Base-by-base conservation (phyloP, 176 grass and related monocot species). In the Zizania latifolia region DNA sequence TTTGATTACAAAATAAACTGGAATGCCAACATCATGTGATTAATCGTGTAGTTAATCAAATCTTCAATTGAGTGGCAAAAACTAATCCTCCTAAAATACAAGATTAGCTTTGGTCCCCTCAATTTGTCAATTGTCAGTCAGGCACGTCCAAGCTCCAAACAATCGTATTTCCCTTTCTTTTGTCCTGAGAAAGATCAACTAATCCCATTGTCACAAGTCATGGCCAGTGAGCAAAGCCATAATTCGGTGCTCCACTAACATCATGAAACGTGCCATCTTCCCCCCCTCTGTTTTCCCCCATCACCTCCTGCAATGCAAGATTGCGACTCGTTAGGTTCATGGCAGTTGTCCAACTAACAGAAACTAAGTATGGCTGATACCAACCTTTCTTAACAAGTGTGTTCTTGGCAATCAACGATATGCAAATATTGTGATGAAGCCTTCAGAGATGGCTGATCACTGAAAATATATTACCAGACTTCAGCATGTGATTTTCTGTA, bases 41-140 rank as follows among this genome's bases (percentile, higher is more conserved):
- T 14, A 82, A 75, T 57, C 35, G 3, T 23, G 19, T 13, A 32
- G 2, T 66, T 2, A 24, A 23, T 14, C 72, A n/a, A 28, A 3
- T 65, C 31, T 57, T 66, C 12, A 16, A 39, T n/a, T n/a, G n/a
- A n/a, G n/a, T n/a, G n/a, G n/a, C n/a, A n/a, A n/a, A n/a, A n/a
- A n/a, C n/a, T n/a, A n/a, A n/a, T n/a, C n/a, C n/a, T 78, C 34
- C 46, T 68, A 40, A 28, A 22, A 24, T 65, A 22, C 33, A 54
- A 51, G 5, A 68, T 30, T 53, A 10, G 10, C 16, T 21, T 57
- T 28, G 10, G 44, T 32, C 35, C 34, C 62, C n/a, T n/a, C n/a
- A n/a, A 33, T 78, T n/a, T n/a, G n/a, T 46, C 23, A 9, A 68
- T 77, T 32, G 74, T 63, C 29, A 48, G 61, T 15, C 58, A 34